Evolutionary conservation across 257 asterid species (phyloP).

Genomic region (Nicotiana paniculata): DNA sequence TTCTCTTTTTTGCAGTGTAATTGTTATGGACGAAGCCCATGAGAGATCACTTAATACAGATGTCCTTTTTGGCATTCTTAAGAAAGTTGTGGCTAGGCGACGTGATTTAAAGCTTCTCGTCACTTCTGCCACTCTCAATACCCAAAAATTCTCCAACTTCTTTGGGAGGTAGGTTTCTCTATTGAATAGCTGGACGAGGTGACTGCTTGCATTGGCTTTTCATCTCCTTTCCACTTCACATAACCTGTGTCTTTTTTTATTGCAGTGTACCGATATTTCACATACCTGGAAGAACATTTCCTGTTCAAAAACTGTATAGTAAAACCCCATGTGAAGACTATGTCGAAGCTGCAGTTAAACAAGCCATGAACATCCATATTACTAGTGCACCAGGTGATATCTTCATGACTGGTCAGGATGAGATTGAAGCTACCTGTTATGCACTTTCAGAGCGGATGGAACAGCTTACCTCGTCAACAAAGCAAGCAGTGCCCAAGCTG

Average conservation of each 20-base stretch:
- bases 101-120: constrained; percentile 97
- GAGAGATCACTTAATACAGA: constrained; percentile 89
- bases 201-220: background rate
- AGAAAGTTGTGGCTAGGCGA: constrained; percentile 89
- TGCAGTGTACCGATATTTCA: constrained; percentile 91
- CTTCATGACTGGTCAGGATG: constrained; percentile 99
- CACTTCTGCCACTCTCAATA: constrained; percentile 94
- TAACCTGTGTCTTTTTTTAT: constrained; percentile 4
- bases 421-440: constrained; percentile 93
- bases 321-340: constrained; percentile 94
- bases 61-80: constrained; percentile 89
- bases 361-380: constrained; percentile 86
- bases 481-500: constrained; percentile 72
- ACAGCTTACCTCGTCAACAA: constrained; percentile 56
- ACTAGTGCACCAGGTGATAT: constrained; percentile 95
- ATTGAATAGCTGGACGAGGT: background rate
- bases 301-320: constrained; percentile 67
- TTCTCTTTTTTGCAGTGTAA: constrained; percentile 40
- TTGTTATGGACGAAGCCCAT: constrained; percentile 99
- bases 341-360: constrained; percentile 96
- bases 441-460: constrained; percentile 94
- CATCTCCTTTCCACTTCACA: background rate
- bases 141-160: constrained; percentile 79
- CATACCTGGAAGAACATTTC: constrained; percentile 97
- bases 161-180: constrained; percentile 68